Base-by-base conservation (phyloP, 2,329 filamentous ascomycete genomes). In the Ophiostoma piceae region DNA sequence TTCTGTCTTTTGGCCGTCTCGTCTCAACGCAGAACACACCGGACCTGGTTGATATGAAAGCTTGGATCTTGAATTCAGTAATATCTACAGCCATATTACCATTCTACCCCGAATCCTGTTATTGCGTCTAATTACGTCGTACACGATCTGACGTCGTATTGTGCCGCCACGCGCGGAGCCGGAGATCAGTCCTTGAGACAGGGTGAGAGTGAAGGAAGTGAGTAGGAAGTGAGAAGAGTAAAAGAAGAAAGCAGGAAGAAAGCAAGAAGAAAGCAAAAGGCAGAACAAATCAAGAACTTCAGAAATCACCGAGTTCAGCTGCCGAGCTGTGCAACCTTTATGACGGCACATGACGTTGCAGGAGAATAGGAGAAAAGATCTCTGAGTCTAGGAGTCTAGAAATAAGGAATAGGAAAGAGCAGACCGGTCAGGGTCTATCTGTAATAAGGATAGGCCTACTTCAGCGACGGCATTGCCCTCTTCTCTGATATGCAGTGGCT, bases 111-210 rank as follows among this genome's bases (percentile, higher is more conserved):
- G 51, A 64, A 64, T 64, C 60, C 60, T 35, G 60, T 64, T 64
- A 35, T 64, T 64, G 60, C 16, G 29, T 19, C 29, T 35, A 3
- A 35, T 62, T 62, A 35, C 29, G 60, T 39, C 60, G 60, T 64
- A 64, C 60, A 64, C 29, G 29, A 64, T 64, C 60, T 64, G 60
- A 35, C 32, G 60, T 64, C 29, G 60, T 19, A 62, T 35, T 62
- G 57, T 62, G 29, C 29, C 19, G 57, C 29, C 9, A n/a, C 60
- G 32, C 60, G 60, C 60, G 60, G 60, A 64, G 60, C 11, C 60
- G 60, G 60, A 64, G 60, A 16, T 19, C 29, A 19, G 29, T 64
- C 60, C 60, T 37, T 19, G 29, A 19, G 60, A n/a, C 32, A 62
- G 57, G 26, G 4, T 60, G 29, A 29, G 54, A 60, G 9, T 7